Base-by-base conservation (phyloP, 2,329 filamentous ascomycete species). In the Myriosclerotinia scirpicola region DNA sequence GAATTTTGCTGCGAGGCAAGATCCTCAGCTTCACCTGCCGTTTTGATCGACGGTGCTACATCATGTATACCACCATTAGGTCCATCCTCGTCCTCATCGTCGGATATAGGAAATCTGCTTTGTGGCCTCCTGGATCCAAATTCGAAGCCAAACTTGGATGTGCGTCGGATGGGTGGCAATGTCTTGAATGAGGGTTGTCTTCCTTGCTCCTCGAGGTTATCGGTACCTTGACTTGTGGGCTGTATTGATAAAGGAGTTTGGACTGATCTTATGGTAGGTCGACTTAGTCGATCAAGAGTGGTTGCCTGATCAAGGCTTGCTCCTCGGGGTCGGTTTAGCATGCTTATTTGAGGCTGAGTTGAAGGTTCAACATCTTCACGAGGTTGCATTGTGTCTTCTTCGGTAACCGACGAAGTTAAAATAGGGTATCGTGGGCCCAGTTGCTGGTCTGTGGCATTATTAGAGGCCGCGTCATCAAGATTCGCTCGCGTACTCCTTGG, bases 121-220 rank as follows among this genome's bases (percentile, higher is more conserved):
- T 72, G 70, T 69, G 75, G 69, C 68, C 73, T 64, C 69, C 74
- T 68, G 64, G 75, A 67, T 66, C 73, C 69, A 73, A 78, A 73
- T 67, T 74, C 67, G n/a, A 81, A 72, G 53, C 82, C 82, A 74
- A 88, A 85, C 4, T 83, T 84, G 20, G 86, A 87, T 17, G 80
- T 81, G 42, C 84, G 80, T 55, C 84, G 81, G 67, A 88, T 86
- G 1, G 84, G 84, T 3, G 86, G 86, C 48, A 89, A 75, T 17
- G 60, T 44, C 52, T 67, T 65, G 69, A 88, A 88, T 1, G 71
- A 70, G 7, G 70, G 65, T 3, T 67, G 58, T 26, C 65, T 59
- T 48, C 67, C 67, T 40, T 67, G 66, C 22, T 69, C 66, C 15
- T 67, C 67, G 11, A 42, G 11, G 2, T 17, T 14, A 5, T 12